Conservation (phyloP, 495 filamentous ascomycete species). For the Penicillium nucicola region DNA sequence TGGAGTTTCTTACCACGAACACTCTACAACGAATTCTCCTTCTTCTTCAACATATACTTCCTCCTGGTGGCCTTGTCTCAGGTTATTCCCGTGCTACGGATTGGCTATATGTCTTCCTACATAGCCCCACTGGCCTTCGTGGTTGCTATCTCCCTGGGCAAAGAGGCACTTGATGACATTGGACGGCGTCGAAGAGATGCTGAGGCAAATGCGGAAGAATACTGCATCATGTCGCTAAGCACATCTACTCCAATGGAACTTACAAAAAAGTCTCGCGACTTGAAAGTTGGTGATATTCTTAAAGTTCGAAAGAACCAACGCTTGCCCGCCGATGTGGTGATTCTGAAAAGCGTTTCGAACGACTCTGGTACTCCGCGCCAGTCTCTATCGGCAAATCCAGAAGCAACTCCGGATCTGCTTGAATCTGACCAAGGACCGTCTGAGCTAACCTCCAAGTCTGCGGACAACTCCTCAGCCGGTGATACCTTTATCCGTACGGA, state of each 20-base stretch:
- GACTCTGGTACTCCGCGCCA: conserved; percentile 45
- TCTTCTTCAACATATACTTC: conserved; percentile 99
- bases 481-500: conserved; percentile 98
- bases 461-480: conserved; percentile 45
- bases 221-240: conserved; percentile 71
- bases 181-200: conserved; percentile 77
- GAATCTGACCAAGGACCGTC: conserved; percentile 18
- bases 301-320: conserved; percentile 88
- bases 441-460: conserved; percentile 7
- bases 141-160: conserved; percentile 84
- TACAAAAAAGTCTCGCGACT: conserved; percentile 76
- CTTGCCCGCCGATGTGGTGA: conserved; percentile 90
- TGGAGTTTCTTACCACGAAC: conserved; percentile 93
- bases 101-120: conserved; percentile 94
- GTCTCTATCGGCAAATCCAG: conserved; percentile 13
- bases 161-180: conserved; percentile 95
- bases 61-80: conserved; percentile 92
- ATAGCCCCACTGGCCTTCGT: conserved; percentile 92
- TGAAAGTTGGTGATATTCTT: conserved; percentile 92
- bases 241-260: conserved; percentile 49
- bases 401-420: conserved; percentile 20
- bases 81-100: conserved; percentile 79
- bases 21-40: conserved; percentile 97
- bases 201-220: conserved; percentile 92
- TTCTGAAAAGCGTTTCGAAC: conserved; percentile 75